Percentiles rank a stretch among this genome's conserved stretches.
phyloP scores from a whole-genome alignment of 208 protist genomes.

The Leptomonas pyrrhocoris region DNA sequence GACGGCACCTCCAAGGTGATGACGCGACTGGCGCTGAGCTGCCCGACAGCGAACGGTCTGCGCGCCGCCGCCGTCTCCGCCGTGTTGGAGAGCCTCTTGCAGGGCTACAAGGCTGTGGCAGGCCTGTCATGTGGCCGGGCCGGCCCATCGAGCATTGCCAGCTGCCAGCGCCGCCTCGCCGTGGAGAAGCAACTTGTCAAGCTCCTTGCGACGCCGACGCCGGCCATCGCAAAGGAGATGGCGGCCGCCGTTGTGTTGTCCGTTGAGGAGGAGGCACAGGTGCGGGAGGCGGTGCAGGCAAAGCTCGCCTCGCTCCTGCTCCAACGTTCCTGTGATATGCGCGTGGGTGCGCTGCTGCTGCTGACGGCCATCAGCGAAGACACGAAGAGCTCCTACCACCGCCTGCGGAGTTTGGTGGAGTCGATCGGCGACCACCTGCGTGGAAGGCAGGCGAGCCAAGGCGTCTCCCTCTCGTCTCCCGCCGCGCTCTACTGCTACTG shows the following conservation, averaged over 20 bases:
- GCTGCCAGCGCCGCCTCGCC: slow-evolving; percentile 49
- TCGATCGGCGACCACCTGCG: slow-evolving; percentile 59
- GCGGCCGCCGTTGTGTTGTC: slow-evolving; percentile 69
- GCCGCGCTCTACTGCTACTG: slow-evolving; percentile 65
- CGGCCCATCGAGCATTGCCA: slow-evolving; percentile 19
- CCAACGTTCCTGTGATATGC: slow-evolving; percentile 59
- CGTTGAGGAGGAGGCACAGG: slow-evolving; percentile 55
- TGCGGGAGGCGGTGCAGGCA: slow-evolving; percentile 59
- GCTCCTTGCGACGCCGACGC: slow-evolving; percentile 48
- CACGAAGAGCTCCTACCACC: slow-evolving; percentile 49
- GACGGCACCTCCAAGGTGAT: slow-evolving; percentile 63
- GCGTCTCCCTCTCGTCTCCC: slow-evolving; percentile 47
- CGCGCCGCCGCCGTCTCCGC: slow-evolving; percentile 15
- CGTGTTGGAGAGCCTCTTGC: slow-evolving; percentile 40
- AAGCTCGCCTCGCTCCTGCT: slow-evolving; percentile 51
- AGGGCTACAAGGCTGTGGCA: slow-evolving; percentile 35
- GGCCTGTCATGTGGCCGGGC: neutral
- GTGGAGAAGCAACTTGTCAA: slow-evolving; percentile 65
- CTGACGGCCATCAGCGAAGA: slow-evolving; percentile 76
- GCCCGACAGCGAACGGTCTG: slow-evolving; percentile 17
- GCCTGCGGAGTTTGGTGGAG: slow-evolving; percentile 50
- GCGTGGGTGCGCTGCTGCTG: slow-evolving; percentile 66
- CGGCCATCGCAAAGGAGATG: slow-evolving; percentile 63
- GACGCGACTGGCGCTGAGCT: slow-evolving; percentile 41
- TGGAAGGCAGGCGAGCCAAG: slow-evolving; percentile 38